phyloP scores from a whole-genome alignment of 1,284 basidiomycete species.

The Pulveroboletus sp. region DNA sequence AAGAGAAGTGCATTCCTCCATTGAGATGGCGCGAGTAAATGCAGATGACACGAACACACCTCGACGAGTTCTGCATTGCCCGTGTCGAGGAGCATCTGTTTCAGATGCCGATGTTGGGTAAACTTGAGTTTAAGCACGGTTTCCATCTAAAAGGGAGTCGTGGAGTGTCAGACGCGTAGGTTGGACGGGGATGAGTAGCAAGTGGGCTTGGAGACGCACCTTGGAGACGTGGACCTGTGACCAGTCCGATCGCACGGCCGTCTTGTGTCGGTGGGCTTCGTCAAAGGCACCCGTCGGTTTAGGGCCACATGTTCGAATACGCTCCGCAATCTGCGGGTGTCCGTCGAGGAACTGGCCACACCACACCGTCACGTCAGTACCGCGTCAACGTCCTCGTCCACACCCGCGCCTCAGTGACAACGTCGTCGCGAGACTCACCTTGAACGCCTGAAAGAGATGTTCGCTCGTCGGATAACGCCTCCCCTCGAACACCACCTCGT shows the following conservation, averaged over 20 bases:
- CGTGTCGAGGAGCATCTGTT: constrained; percentile 40
- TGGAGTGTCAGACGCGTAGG: not conserved
- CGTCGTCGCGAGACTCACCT: constrained; percentile 40
- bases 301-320: constrained; percentile 33
- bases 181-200: not conserved
- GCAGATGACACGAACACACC: constrained; percentile 19
- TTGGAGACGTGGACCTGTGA: constrained; percentile 32
- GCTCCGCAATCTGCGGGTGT: constrained; percentile 38
- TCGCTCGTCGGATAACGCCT: constrained; percentile 65
- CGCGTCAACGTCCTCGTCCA: no score
- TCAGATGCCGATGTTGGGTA: constrained; percentile 42
- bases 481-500: constrained; percentile 57
- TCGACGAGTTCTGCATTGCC: constrained; percentile 39
- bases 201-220: constrained; percentile 12
- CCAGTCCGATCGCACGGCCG: constrained; percentile 37
- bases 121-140: constrained; percentile 44
- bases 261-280: constrained; percentile 37
- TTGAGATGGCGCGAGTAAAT: not conserved
- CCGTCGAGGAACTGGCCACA: constrained; percentile 32
- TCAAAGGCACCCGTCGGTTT: constrained; percentile 37
- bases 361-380: constrained; percentile 4
- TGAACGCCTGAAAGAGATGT: constrained; percentile 70
- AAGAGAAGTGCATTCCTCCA: no score
- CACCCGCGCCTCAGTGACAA: not conserved
- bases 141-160: constrained; percentile 38